Evolutionary conservation across 139 green algal species (phyloP).

Genomic region (Chlamydomonas eustigma): DNA sequence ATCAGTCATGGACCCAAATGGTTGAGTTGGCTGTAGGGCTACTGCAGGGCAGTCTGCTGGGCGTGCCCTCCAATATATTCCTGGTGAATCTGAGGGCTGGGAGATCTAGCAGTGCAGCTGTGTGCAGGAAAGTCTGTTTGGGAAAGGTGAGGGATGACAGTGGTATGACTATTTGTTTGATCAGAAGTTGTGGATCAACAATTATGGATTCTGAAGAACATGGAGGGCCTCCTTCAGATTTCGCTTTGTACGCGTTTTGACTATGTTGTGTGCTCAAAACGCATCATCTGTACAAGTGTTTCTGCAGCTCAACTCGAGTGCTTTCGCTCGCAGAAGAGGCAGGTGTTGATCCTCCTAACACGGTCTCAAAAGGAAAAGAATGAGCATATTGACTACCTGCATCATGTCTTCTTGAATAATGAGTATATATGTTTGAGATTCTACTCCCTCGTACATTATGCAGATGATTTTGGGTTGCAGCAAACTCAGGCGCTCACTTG

Average conservation of each 20-base stretch:
- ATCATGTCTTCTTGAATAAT: no score
- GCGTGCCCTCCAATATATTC: constrained; percentile 19
- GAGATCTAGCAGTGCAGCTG: constrained; percentile 17
- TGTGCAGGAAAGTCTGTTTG: constrained; percentile 19
- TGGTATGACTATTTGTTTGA: background rate
- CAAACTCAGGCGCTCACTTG: background rate
- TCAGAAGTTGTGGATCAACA: background rate
- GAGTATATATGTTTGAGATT: no score
- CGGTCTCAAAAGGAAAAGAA: no score
- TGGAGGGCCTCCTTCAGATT: background rate
- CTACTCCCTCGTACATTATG: no score
- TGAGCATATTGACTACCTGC: no score
- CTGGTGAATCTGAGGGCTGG: constrained; percentile 25
- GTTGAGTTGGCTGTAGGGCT: constrained; percentile 10
- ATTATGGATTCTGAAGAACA: background rate
- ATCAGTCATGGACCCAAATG: constrained; percentile 21
- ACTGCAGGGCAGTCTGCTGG: constrained; percentile 12
- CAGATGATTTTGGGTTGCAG: constrained; percentile 11
- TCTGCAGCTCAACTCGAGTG: no score
- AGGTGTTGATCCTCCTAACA: no score
- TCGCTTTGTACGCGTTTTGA: no score
- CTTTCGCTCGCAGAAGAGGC: no score
- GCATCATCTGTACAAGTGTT: no score
- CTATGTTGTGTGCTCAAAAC: no score
- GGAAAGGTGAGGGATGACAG: constrained; percentile 16